Evolutionary conservation across 768 basidiomycete species (phyloP).

Genomic region (Lenzites betulinus): DNA sequence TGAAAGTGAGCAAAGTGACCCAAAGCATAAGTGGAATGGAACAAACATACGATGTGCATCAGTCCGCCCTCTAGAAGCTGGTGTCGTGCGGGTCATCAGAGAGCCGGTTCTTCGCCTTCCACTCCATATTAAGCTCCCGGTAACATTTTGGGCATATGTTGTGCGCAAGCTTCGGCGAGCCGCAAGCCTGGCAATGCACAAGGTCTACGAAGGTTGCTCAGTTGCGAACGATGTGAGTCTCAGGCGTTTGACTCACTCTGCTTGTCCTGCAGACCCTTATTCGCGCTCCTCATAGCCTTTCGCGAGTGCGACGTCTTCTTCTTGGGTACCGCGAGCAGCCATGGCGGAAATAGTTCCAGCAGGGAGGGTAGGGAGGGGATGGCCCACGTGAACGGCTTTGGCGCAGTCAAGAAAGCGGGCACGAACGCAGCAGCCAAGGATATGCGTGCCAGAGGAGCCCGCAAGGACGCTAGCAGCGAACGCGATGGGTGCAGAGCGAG

Average conservation of each 20-base stretch:
- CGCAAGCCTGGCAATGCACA: constrained; percentile 89
- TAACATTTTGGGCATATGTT: constrained; percentile 86
- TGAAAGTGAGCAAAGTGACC: background rate
- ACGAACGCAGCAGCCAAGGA: constrained; percentile 25
- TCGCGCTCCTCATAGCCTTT: constrained; percentile 92
- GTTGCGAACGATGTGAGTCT: background rate
- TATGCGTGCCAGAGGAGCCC: constrained; percentile 28
- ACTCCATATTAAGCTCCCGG: constrained; percentile 62
- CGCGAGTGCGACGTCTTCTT: constrained; percentile 90
- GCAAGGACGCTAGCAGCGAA: constrained; percentile 17
- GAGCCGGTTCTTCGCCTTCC: constrained; percentile 45
- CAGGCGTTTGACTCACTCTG: constrained; percentile 56
- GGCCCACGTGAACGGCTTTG: constrained; percentile 36
- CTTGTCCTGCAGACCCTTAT: constrained; percentile 95
- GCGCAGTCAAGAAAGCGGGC: constrained; percentile 28
- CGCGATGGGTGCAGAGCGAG: constrained; percentile 39
- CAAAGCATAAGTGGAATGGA: background rate
- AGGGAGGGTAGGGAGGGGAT: constrained; percentile 49
- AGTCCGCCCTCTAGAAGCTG: background rate
- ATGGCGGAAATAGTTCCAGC: constrained; percentile 80
- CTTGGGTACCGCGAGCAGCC: constrained; percentile 92
- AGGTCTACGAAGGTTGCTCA: constrained; percentile 58
- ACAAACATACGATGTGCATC: constrained; percentile 1
- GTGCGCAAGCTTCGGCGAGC: constrained; percentile 84
- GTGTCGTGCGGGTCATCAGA: background rate